These are phyloP conservation scores for Selenicereus undatus DNA, from an alignment of 148 eudicot genomes.

Conservation along the genomic window DNA sequence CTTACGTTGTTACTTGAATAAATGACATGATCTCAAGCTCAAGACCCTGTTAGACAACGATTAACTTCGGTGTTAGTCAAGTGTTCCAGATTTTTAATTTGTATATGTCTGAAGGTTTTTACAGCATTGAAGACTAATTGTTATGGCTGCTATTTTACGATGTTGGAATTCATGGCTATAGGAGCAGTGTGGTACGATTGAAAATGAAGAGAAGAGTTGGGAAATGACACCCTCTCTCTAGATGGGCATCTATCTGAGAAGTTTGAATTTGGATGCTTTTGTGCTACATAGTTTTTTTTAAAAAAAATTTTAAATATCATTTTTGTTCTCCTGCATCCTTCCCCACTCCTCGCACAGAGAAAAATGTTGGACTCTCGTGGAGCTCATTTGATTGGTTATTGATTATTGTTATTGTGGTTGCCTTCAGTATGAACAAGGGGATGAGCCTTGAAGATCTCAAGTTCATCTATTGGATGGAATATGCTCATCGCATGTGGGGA, in stretches of 20 bases:
- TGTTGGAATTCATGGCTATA: too few relatives aligned
- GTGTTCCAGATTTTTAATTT: not conserved
- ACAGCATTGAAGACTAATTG: too few relatives aligned
- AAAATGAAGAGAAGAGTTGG: not conserved
- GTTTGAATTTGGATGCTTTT: not conserved
- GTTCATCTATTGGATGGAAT: constrained; percentile 99
- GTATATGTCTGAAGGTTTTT: not conserved
- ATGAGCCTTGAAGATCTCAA: constrained; percentile 89
- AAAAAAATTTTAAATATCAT: too few relatives aligned
- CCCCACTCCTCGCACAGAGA: not conserved
- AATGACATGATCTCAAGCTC: not conserved
- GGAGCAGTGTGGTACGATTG: too few relatives aligned
- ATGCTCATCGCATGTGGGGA: constrained; percentile 99
- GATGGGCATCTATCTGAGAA: not conserved
- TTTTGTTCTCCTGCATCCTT: too few relatives aligned
- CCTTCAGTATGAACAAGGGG: constrained; percentile 73
- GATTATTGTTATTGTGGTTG: constrained; percentile 8
- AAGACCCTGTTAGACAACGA: not conserved
- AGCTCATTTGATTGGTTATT: not conserved
- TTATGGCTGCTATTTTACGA: too few relatives aligned
- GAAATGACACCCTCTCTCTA: not conserved
- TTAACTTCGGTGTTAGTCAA: not conserved
- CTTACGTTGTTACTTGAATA: not conserved
- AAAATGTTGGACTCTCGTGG: not conserved
- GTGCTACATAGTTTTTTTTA: not conserved